Base-by-base conservation (phyloP, 768 basidiomycete species). In the Boletus sp. region DNA sequence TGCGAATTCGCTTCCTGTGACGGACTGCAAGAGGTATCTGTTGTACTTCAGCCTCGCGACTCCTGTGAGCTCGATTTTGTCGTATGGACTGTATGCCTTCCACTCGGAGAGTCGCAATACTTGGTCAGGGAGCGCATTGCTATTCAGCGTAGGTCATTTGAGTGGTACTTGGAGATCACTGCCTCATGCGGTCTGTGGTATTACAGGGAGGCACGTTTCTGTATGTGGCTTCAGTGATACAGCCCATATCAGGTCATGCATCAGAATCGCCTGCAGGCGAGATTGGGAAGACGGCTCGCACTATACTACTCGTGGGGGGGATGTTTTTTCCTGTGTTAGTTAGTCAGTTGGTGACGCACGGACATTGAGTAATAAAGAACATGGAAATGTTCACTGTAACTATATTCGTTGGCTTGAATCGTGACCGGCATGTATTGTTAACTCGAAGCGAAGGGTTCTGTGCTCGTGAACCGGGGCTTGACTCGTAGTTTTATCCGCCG, bases 181-280 rank as follows among this genome's bases (percentile, higher is more conserved):
- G 15, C 32, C 42, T 67, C 32, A 59, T 47, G 51, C 28, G 7
- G 32, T 8, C 33, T 42, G 33, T 8, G 41, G n/a, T n/a, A 36
- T 24, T 42, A 35, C 54, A 94, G 92, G 94, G 92, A 45, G 94
- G 94, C 9, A 94, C 92, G 4, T 97, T 97, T 74, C 78, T 98
- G 39, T 97, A 96, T 67, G 95, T 98, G 9, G 93, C 94, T 1
- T 94, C 94, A 1, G 87, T 92, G 40, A 77, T 94, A n/a, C 91
- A 92, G 66, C 83, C 89, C 3, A 80, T 87, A 33, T 85, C 87
- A 33, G 76, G 80, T 17, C 77, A 79, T 51, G 68, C 71, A 29
- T 72, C 67, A 39, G 74, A 61, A 59, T 56, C 62, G 29, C 35
- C 67, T 5, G 56, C 76, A 9, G 75, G 76, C 24, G 81, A 80